Evolutionary conservation across 345 rosid species (phyloP).

Genomic region (Hibiscus mutabilis): DNA sequence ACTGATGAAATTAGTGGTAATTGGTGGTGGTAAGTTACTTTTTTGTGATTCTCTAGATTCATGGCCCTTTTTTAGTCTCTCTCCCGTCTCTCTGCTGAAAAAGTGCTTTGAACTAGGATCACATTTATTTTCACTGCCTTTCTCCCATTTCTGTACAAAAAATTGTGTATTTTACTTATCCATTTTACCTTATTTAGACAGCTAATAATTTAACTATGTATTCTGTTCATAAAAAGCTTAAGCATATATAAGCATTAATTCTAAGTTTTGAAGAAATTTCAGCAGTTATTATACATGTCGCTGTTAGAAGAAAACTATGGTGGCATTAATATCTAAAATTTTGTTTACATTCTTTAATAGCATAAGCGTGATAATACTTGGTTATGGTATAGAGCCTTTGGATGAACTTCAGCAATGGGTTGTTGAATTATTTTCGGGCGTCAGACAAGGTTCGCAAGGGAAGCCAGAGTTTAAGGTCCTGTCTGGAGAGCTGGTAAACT

Average conservation of each 20-base stretch:
- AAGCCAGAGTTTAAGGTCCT: conserved; percentile 56
- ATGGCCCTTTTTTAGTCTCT: neutral
- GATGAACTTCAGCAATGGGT: conserved; percentile 91
- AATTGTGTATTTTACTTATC: neutral
- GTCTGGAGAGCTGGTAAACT: conserved; percentile 77
- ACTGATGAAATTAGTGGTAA: conserved; percentile 88
- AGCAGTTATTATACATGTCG: neutral
- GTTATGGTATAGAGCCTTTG: conserved; percentile 63
- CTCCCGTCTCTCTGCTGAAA: too few species aligned
- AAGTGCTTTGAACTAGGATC: neutral
- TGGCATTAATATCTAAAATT: neutral
- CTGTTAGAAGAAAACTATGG: conserved; percentile 1
- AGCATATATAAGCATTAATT: neutral
- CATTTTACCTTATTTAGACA: neutral
- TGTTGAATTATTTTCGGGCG: conserved; percentile 58
- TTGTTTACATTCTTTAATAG: neutral
- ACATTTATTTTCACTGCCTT: neutral
- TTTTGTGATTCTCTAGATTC: neutral
- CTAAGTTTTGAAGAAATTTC: neutral
- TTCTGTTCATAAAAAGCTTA: neutral
- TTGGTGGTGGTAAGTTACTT: conserved; percentile 77
- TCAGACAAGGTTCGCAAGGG: conserved; percentile 56
- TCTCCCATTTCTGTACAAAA: neutral
- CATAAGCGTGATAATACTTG: neutral
- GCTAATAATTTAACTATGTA: too few species aligned